Base-by-base conservation (phyloP, 2,329 filamentous ascomycete genomes). In the Dactylellina drechsleri region DNA sequence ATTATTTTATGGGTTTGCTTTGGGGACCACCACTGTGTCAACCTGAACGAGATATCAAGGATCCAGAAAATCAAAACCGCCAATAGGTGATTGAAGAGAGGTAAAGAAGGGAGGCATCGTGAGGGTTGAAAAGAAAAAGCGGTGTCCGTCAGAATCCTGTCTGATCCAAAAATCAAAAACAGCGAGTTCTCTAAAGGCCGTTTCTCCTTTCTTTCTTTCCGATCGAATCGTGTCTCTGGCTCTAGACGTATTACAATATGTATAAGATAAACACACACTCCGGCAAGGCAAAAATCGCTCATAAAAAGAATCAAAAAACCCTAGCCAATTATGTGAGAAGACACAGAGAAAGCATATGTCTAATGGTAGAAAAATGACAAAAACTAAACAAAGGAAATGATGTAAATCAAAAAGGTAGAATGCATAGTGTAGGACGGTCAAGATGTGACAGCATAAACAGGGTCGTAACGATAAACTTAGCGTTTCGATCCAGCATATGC, bases 401-500 rank as follows among this genome's bases (percentile, higher is more conserved):
- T 54, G 23, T 54, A 57, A 12, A 68, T 64, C 47, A 59, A 57
- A 36, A 20, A 10, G 45, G 23, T 40, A n/a, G 15, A 49, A 43
- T 50, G 41, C 40, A 57, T 43, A 40, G 41, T 50, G 49, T 45
- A 36, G 20, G 52, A 57, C 49, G 43, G 41, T 40, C 52, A 54
- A 53, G 28, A 64, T 36, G 16, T 50, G 31, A 58, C 13, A 23
- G 40, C 18, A 59, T 13, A 5, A 40, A 47, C 36, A 43, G 18
- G 36, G 41, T 43, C 18, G 16, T 16, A 31, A 18, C 47, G 47
- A n/a, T 49, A 88, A 62, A 90, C 90, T 65, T 75, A 75, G 40
- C 71, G 71, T 65, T 75, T 75, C 23, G 71, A 58, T 45, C 64
- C 71, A 7, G 71, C 91, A 91, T 78, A 93, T 93, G 82, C 91